Evolutionary conservation across 495 filamentous ascomycete genomes (phyloP).

Genomic region (Trichoderma erinaceum): DNA sequence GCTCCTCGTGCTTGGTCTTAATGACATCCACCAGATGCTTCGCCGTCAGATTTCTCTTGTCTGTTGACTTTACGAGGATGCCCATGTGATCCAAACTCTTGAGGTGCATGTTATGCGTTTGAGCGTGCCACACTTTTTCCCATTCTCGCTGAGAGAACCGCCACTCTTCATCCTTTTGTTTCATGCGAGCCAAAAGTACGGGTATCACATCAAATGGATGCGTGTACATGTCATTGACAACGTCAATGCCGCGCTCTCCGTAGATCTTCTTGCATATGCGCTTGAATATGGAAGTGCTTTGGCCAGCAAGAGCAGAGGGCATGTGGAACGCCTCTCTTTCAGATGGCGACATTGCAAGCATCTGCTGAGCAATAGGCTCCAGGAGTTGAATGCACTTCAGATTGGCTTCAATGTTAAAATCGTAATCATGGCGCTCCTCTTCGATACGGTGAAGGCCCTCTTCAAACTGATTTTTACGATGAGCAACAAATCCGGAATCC

Average conservation of each 20-base stretch:
- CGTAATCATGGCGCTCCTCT: constrained; percentile 97
- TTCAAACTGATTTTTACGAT: constrained; percentile 91
- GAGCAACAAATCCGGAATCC: constrained; percentile 95
- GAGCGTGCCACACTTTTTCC: constrained; percentile 97
- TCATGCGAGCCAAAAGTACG: constrained; percentile 76
- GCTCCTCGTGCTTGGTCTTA: constrained; percentile 80
- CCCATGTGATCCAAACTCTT: constrained; percentile 95
- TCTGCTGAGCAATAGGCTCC: constrained; percentile 85
- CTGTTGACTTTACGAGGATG: constrained; percentile 70
- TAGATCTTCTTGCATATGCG: constrained; percentile 99
- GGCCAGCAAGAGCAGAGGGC: constrained; percentile 77
- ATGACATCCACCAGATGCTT: constrained; percentile 84
- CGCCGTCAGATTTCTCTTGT: constrained; percentile 82
- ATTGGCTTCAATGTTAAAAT: constrained; percentile 94
- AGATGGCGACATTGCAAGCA: constrained; percentile 62
- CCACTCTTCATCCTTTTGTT: constrained; percentile 95
- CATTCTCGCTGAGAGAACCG: constrained; percentile 92
- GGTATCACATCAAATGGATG: constrained; percentile 79
- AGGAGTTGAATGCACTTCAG: constrained; percentile 88
- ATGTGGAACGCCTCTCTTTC: constrained; percentile 71
- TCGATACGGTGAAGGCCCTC: constrained; percentile 93
- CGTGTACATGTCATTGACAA: constrained; percentile 75
- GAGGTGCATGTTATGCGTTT: constrained; percentile 87
- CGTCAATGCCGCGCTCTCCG: constrained; percentile 73
- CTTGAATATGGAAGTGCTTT: constrained; percentile 93